Evolutionary conservation across 192 early-diverging fungal genomes (phyloP).

Genomic region (Coemansia sp.): DNA sequence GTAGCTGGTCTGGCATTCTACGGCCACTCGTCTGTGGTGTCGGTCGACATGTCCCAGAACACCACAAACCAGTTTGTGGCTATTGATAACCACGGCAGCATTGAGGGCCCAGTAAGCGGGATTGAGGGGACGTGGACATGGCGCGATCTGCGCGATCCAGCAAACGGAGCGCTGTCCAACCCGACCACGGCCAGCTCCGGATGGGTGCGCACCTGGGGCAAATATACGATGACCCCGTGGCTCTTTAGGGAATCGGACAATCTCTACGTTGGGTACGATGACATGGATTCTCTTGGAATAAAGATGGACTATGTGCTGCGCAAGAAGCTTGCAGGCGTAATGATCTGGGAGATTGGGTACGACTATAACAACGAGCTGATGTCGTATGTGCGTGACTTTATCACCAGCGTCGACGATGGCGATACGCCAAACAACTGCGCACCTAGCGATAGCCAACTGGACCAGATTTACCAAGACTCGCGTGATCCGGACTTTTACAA

Average conservation of each 20-base stretch:
- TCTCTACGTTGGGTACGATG: slow-evolving; percentile 72
- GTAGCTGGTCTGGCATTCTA: slow-evolving; percentile 68
- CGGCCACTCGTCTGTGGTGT: slow-evolving; percentile 55
- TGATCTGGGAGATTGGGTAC: slow-evolving; percentile 74
- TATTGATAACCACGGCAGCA: slow-evolving; percentile 51
- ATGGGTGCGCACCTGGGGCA: slow-evolving; percentile 70
- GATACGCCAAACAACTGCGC: slow-evolving; percentile 36
- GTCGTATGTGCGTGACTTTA: slow-evolving; percentile 51
- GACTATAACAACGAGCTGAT: slow-evolving; percentile 68
- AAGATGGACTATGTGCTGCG: slow-evolving; percentile 65
- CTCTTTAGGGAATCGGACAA: slow-evolving; percentile 62
- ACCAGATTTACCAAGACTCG: slow-evolving; percentile 33
- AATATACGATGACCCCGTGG: slow-evolving; percentile 69
- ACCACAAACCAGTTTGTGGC: slow-evolving; percentile 50
- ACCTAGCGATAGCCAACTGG: slow-evolving; percentile 36
- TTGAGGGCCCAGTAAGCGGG: slow-evolving; percentile 58
- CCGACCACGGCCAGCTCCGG: slow-evolving; percentile 42
- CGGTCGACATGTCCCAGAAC: slow-evolving; percentile 38
- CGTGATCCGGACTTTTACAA: slow-evolving; percentile 49
- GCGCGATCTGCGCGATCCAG: slow-evolving; percentile 58
- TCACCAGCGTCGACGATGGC: slow-evolving; percentile 28
- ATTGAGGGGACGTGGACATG: slow-evolving; percentile 67
- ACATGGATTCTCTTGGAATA: slow-evolving; percentile 61
- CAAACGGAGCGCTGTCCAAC: slow-evolving; percentile 51
- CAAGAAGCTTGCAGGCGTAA: slow-evolving; percentile 65